Conservation (phyloP, 306 rosid species). For the Gastrolobium villosum region DNA sequence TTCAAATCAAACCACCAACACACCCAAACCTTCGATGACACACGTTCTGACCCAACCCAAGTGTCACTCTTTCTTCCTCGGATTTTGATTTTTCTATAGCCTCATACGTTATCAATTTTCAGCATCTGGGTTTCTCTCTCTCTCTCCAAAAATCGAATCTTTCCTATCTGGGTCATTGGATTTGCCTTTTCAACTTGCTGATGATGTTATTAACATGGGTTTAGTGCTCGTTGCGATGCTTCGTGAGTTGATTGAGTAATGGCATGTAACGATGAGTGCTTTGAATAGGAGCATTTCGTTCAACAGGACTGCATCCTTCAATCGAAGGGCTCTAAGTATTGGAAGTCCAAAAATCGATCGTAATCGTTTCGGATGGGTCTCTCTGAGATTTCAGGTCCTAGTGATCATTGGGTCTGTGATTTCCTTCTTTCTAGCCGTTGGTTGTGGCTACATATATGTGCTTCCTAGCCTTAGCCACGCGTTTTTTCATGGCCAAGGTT, state of each 20-base stretch:
- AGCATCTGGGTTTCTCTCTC: conserved; percentile 47
- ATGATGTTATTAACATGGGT: not conserved
- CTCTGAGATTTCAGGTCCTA: conserved; percentile 59
- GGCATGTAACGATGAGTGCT: conserved; percentile 57
- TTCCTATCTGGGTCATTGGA: conserved; percentile 46
- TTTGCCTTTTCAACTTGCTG: conserved; percentile 24
- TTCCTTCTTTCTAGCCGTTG: conserved; percentile 69
- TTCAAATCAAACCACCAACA: conserved; percentile 23
- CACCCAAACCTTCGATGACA: not conserved
- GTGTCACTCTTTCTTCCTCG: conserved; percentile 24
- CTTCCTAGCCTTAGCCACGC: conserved; percentile 69
- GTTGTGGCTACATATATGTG: conserved; percentile 67
- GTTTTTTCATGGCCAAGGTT: conserved; percentile 53
- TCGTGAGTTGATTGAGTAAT: conserved; percentile 31
- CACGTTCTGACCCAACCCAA: conserved; percentile 21
- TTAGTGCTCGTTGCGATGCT: conserved; percentile 27
- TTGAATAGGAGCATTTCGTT: conserved; percentile 58
- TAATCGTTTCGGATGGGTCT: conserved; percentile 61
- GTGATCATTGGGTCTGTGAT: conserved; percentile 62
- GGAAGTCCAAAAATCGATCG: conserved; percentile 60
- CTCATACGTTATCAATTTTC: conserved; percentile 24
- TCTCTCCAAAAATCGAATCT: conserved; percentile 50
- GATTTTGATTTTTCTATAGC: conserved; percentile 9
- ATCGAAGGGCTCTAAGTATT: conserved; percentile 52
- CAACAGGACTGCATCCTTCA: conserved; percentile 52